Base-by-base conservation (phyloP, 2,329 filamentous ascomycete species). In the Hirsutella rhossiliensis region DNA sequence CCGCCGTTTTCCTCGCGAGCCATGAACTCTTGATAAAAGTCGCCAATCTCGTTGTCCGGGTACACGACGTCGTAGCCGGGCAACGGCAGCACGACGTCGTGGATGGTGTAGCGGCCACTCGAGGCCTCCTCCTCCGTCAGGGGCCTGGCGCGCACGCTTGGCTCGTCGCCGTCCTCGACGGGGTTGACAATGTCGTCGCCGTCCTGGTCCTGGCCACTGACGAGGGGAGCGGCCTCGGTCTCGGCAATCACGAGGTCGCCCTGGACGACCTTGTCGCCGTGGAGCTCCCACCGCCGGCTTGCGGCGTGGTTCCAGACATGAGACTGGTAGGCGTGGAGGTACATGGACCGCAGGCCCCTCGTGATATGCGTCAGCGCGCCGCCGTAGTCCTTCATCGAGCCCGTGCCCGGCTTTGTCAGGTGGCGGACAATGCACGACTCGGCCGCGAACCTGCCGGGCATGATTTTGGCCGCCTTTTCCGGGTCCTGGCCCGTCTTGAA, bases 311-410 rank as follows among this genome's bases (percentile, higher is more conserved):
- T 98, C 90, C 90, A 98, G 9, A 98, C 81, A 32, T 88, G 76
- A 6, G 86, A 94, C 62, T 98, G 92, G 64, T 96, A 97, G 5
- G 92, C 90, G 61, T 98, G 92, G 15, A 95, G 82, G 59, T 97
- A 98, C 84, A 98, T 96, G 46, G 87, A 77, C 38, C 88, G 78
- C 54, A 97, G 71, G 41, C 85, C 87, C 17, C 89, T 76, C 20
- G 84, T 84, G 49, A 98, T 89, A 43, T 76, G 74, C 57, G 83
- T 76, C 42, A 98, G 64, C 1, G 92, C 87, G 20, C 89, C 89
- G 47, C 86, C 73, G 59, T 78, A 92, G 63, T 98, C 90, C 38
- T 73, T 74, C 34, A 65, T 64, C 19, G 72, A 69, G 45, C 63
- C 56, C 27, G 50, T 57, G 38, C 66, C 64, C 44, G 68, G 63